phyloP scores from a whole-genome alignment of 2,329 filamentous ascomycete genomes.

The Cytospora piceicola region DNA sequence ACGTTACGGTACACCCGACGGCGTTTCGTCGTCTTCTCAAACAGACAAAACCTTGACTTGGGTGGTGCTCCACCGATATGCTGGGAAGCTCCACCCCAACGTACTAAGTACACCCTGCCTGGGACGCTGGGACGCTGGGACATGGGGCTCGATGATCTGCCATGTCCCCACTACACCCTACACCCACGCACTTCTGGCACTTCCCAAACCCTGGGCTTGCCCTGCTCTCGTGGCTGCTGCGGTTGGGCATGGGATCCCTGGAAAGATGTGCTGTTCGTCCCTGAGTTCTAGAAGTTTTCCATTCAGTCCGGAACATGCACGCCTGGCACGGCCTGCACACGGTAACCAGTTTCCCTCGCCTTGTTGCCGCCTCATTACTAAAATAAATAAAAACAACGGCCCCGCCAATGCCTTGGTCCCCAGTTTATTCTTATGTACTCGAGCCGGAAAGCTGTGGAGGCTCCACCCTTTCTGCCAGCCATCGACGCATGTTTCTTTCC shows the following conservation, averaged over 20 bases:
- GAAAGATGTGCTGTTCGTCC: neutral
- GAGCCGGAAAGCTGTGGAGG: neutral
- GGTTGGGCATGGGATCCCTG: neutral
- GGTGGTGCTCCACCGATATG: neutral
- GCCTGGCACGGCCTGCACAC: too few relatives aligned
- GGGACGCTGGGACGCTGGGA: neutral
- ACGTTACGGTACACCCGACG: neutral
- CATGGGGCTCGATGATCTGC: slow-evolving; percentile 1
- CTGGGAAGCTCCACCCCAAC: neutral
- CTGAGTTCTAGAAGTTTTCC: slow-evolving; percentile 1
- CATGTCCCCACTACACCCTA: neutral
- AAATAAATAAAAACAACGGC: neutral
- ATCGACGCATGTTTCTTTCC: neutral
- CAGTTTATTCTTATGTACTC: neutral
- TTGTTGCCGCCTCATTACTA: neutral
- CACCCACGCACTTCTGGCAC: too few relatives aligned
- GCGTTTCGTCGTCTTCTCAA: neutral
- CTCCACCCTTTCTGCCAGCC: neutral
- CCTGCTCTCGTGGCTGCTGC: neutral
- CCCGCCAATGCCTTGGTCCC: neutral
- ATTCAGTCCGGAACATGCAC: neutral
- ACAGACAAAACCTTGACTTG: neutral
- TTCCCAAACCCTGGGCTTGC: neutral
- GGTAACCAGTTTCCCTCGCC: slow-evolving; percentile 1
- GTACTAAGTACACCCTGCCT: neutral